Evolutionary conservation across 371 early-diverging fungal species (phyloP).

Genomic region (Funneliformis caledonium): DNA sequence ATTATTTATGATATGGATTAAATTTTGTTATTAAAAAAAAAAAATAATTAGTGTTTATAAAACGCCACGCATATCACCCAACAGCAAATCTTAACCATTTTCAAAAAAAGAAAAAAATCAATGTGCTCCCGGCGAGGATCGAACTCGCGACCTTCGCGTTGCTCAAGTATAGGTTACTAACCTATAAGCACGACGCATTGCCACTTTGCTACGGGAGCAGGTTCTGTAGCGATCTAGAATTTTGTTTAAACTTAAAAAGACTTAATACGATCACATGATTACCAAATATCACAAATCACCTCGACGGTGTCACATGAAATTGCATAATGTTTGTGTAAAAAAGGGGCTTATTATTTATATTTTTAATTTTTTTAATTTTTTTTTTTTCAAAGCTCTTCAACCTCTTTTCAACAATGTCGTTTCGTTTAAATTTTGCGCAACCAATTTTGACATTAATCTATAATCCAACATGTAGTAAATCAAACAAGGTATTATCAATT

Average conservation of each 20-base stretch:
- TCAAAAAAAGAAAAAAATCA: background rate
- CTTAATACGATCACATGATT: background rate
- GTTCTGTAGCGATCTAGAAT: background rate
- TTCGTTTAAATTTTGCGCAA: background rate
- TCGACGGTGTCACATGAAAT: background rate
- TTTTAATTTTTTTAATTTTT: background rate
- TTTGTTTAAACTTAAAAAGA: background rate
- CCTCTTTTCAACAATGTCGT: slow-evolving; percentile 1
- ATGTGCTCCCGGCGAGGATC: slow-evolving; percentile 39
- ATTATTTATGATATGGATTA: no score
- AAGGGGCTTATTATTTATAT: no score
- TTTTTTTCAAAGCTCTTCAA: background rate
- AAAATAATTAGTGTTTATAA: no score
- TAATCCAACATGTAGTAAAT: slow-evolving; percentile 54
- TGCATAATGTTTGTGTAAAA: no score
- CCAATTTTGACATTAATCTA: slow-evolving; percentile 40
- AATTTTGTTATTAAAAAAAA: no score
- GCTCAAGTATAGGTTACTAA: slow-evolving; percentile 17
- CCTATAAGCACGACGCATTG: slow-evolving; percentile 39
- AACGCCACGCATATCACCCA: no score
- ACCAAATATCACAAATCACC: background rate
- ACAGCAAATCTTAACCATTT: background rate
- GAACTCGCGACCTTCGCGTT: slow-evolving; percentile 41
- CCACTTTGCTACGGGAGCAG: slow-evolving; percentile 40
- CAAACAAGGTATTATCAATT: slow-evolving; percentile 44